These are phyloP conservation scores for Fusarium sp. DNA, from an alignment of 2,329 filamentous ascomycete genomes.

Conservation along the genomic window DNA sequence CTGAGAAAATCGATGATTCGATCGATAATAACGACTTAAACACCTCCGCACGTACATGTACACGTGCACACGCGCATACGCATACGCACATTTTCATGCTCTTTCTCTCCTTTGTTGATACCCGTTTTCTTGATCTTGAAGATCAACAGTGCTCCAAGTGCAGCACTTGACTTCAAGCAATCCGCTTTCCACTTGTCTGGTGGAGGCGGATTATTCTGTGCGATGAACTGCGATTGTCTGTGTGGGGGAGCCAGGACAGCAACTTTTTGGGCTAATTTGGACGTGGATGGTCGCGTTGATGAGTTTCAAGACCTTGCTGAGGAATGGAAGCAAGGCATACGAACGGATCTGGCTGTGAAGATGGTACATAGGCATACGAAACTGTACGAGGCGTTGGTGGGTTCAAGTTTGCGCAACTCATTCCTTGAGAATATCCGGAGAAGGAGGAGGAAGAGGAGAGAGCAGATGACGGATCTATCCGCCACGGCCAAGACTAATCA, in stretches of 20 bases:
- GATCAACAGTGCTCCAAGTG: constrained; percentile 1
- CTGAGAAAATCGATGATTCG: constrained; percentile 16
- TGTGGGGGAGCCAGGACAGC: neutral
- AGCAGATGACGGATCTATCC: constrained; percentile 36
- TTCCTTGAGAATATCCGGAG: constrained; percentile 17
- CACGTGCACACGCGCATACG: constrained; percentile 5
- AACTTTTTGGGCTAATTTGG: constrained; percentile 24
- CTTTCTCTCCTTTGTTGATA: constrained; percentile 43
- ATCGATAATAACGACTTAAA: constrained; percentile 9
- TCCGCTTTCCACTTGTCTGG: constrained; percentile 8
- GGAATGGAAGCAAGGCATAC: constrained; percentile 34
- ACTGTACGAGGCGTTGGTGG: constrained; percentile 43
- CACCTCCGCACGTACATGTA: constrained; percentile 1
- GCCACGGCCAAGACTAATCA: constrained; percentile 40
- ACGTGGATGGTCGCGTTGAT: constrained; percentile 6
- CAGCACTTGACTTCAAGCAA: neutral
- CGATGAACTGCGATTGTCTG: constrained; percentile 13
- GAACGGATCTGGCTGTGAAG: constrained; percentile 44
- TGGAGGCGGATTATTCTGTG: constrained; percentile 13
- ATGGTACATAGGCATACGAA: constrained; percentile 42
- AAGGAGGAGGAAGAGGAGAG: constrained; percentile 18
- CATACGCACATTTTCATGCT: constrained; percentile 21
- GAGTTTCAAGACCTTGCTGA: constrained; percentile 13
- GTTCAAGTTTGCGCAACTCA: constrained; percentile 30
- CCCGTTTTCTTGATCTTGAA: constrained; percentile 34